Base-by-base conservation (phyloP, 257 asterid genomes). In the Solanum chilense region DNA sequence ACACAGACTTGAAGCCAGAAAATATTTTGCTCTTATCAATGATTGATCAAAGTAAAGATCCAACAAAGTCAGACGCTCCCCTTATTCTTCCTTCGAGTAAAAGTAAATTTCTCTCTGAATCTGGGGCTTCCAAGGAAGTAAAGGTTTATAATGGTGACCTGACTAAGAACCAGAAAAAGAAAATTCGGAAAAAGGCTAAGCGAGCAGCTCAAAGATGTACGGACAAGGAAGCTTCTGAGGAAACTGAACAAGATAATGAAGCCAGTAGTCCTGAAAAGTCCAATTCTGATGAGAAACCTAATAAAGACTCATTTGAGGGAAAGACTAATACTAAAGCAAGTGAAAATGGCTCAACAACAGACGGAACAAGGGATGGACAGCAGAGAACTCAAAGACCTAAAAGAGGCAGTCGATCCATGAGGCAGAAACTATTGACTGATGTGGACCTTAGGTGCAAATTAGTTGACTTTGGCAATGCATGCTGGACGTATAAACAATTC, bases 1-100 rank as follows among this genome's bases (percentile, higher is more conserved):
- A 97, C 91, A 97, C 99, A 3, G 99, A 97, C 93, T 86, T 97
- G 92, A 97, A 97, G 92, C 99, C 99, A 35, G 99, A 97, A 91
- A 97, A 97, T 89, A 90, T 97, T 86, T 92, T 97, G 58, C 94
- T 97, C 42, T 77, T 91, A 64, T 94, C 98, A 3, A 97, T 86
- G 94, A 93, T 97, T 87, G 95, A 97, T 92, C 96, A 96, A 73
- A 88, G 95, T 73, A 97, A 96, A 90, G 99, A 96, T 88, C 94
- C 98, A 4, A 94, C 90, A 68, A 93, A 75, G 90, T 93, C 99
- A 42, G 95, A 96, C 0, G 29, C 86, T 33, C 92, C 98, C 29
- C 93, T 93, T 70, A 80, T 96, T 84, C 94, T 92, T 11, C 95
- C 97, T 27, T 90, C 95, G 39, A 93, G 87, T 90, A 97, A 92